Conservation (phyloP, 1,139 yeast genomes). For the Yamadazyma spencermartinsiae region DNA sequence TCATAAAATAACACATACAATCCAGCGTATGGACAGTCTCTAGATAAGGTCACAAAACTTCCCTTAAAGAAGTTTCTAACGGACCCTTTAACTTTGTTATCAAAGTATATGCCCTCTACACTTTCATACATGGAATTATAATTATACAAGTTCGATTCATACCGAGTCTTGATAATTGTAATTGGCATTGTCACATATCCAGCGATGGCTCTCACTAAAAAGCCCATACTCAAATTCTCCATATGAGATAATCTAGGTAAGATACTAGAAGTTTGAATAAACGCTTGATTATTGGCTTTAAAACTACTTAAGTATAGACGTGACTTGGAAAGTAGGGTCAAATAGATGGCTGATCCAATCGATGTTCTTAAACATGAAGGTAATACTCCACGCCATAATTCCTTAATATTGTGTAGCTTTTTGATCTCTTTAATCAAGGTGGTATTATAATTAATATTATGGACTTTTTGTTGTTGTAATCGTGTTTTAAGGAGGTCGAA, state of each 20-base stretch:
- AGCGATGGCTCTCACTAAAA: conserved; percentile 73
- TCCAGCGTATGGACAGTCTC: conserved; percentile 98
- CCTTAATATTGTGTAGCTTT: conserved; percentile 46
- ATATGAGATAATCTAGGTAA: conserved; percentile 72
- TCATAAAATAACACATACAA: conserved; percentile 85
- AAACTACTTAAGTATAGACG: conserved; percentile 47
- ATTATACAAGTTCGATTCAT: conserved; percentile 73
- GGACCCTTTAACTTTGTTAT: conserved; percentile 28
- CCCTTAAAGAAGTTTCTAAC: conserved; percentile 79
- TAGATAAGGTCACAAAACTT: conserved; percentile 77
- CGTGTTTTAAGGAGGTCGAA: conserved; percentile 87
- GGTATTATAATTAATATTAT: conserved; percentile 37
- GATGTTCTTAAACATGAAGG: conserved; percentile 92
- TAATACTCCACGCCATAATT: conserved; percentile 89
- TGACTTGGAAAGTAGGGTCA: conserved; percentile 66
- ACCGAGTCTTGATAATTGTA: conserved; percentile 90
- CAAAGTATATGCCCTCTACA: conserved; percentile 52
- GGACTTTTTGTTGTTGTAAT: conserved; percentile 67
- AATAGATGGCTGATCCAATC: conserved; percentile 84
- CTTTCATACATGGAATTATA: conserved; percentile 71
- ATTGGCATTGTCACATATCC: conserved; percentile 96
- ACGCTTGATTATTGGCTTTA: conserved; percentile 14
- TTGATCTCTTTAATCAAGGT: conserved; percentile 44
- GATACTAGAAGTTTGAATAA: conserved; percentile 15
- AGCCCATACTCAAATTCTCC: conserved; percentile 78